A percentile compares a stretch with the other conserved stretches of the same genome.
Evolutionary conservation across 1,284 basidiomycete genomes (phyloP).

Genomic region (Tylopilus orsonianus): DNA sequence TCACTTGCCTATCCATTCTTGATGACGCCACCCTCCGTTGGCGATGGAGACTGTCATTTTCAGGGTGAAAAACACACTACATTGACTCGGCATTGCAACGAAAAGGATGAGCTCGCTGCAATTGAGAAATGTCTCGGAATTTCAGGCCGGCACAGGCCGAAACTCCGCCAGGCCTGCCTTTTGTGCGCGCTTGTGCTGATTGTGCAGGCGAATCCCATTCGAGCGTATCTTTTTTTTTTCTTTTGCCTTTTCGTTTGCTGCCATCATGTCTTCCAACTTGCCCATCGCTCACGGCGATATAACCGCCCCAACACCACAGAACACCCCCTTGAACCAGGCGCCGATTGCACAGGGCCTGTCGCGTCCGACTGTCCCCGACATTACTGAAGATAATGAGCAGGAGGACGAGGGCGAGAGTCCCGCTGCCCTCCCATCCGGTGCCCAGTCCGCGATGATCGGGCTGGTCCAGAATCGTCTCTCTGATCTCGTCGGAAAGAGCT

Average conservation of each 20-base stretch:
- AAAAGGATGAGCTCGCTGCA: too few species aligned
- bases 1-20: not conserved
- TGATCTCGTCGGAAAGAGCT: slow-evolving; percentile 74
- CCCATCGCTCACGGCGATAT: slow-evolving; percentile 47
- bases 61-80: not conserved
- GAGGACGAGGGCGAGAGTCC: slow-evolving; percentile 49
- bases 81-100: too few species aligned
- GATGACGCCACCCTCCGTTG: not conserved
- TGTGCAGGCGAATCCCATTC: slow-evolving; percentile 19
- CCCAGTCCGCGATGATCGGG: slow-evolving; percentile 53
- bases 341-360: slow-evolving; percentile 68
- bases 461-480: slow-evolving; percentile 68
- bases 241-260: too few species aligned
- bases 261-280: slow-evolving; percentile 50
- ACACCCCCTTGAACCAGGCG: slow-evolving; percentile 73
- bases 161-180: slow-evolving; percentile 33
- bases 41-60: not conserved
- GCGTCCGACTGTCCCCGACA: slow-evolving; percentile 67
- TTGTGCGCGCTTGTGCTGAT: slow-evolving; percentile 28
- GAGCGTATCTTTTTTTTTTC: slow-evolving; percentile 21
- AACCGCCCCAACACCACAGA: slow-evolving; percentile 78
- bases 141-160: slow-evolving; percentile 30
- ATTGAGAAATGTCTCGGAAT: too few species aligned
- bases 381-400: slow-evolving; percentile 64
- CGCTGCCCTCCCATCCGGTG: slow-evolving; percentile 26